Conservation (phyloP, 176 grass and related monocot genomes). For the Hordeum vulgare region DNA sequence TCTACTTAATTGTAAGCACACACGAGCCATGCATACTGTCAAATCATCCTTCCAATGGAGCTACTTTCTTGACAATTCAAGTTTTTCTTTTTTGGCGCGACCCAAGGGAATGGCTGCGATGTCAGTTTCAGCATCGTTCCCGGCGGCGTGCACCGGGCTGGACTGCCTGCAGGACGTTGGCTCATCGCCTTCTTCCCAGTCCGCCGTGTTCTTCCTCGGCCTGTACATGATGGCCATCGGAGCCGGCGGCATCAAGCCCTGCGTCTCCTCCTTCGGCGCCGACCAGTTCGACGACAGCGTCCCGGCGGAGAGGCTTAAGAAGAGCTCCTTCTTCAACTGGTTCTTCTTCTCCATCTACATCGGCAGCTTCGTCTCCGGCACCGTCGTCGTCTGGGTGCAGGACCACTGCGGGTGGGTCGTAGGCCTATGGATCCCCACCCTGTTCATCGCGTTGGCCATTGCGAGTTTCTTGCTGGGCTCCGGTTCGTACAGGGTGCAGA, state of each 20-base stretch:
- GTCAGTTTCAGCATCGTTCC: conserved; percentile 63
- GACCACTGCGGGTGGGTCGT: conserved; percentile 78
- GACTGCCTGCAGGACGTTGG: conserved; percentile 17
- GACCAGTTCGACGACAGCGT: conserved; percentile 58
- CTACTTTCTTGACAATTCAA: neutral
- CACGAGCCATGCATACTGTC: neutral
- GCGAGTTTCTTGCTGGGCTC: conserved; percentile 65
- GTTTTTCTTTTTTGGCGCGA: conserved; percentile 9
- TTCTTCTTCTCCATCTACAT: conserved; percentile 82
- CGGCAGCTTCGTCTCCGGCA: conserved; percentile 62
- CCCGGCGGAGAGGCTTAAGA: conserved; percentile 36
- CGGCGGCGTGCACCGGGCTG: conserved; percentile 1
- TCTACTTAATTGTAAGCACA: conserved; percentile 61
- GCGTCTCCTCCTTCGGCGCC: conserved; percentile 76
- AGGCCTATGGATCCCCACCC: conserved; percentile 62
- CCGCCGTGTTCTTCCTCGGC: conserved; percentile 48
- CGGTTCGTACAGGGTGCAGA: conserved; percentile 50
- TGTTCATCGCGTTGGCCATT: conserved; percentile 63
- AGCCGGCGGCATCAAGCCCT: conserved; percentile 71
- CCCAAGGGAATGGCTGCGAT: conserved; percentile 65
- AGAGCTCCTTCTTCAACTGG: conserved; percentile 83
- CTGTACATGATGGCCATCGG: conserved; percentile 74
- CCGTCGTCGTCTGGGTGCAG: conserved; percentile 66
- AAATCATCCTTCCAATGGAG: neutral
- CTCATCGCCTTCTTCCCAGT: neutral